Conservation (phyloP, 1,284 basidiomycete genomes). For the Peniophora sp. region DNA sequence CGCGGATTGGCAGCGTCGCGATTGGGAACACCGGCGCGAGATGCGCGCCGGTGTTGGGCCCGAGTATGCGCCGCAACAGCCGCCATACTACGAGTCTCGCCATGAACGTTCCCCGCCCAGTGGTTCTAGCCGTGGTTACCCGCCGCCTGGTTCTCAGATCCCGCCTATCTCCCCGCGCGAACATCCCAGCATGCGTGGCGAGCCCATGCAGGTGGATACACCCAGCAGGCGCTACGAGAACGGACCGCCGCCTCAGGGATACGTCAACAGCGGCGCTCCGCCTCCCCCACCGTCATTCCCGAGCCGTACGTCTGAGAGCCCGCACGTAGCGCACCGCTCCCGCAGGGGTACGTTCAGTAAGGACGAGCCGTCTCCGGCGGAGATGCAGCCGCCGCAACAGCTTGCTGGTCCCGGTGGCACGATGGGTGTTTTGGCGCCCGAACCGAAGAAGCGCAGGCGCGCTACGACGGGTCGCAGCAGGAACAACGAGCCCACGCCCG, state of each 20-base stretch:
- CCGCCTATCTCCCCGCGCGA: slow-evolving; percentile 10
- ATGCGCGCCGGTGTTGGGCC: slow-evolving; percentile 35
- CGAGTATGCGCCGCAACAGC: slow-evolving; percentile 34
- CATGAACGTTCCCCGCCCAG: slow-evolving; percentile 9
- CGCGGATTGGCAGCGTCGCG: slow-evolving; percentile 22
- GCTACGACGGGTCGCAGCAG: slow-evolving; percentile 30
- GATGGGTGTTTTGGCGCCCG: too few relatives aligned
- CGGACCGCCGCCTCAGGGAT: background rate
- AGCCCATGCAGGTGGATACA: slow-evolving; percentile 3
- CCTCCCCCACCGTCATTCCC: slow-evolving; percentile 14
- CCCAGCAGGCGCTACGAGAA: background rate
- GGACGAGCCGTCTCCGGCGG: slow-evolving; percentile 16
- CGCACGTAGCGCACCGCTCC: slow-evolving; percentile 22
- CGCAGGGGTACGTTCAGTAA: slow-evolving; percentile 16
- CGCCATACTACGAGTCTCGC: slow-evolving; percentile 21
- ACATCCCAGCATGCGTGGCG: slow-evolving; percentile 11
- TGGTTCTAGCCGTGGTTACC: slow-evolving; percentile 7
- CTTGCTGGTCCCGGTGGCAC: slow-evolving; percentile 5
- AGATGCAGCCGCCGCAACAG: slow-evolving; percentile 3
- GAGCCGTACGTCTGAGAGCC: slow-evolving; percentile 31
- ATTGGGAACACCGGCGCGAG: slow-evolving; percentile 31
- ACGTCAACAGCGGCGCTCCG: slow-evolving; percentile 7
- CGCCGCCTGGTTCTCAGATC: slow-evolving; percentile 13
- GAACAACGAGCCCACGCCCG: slow-evolving; percentile 15
- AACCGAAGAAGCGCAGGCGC: slow-evolving; percentile 1